Percentiles rank a stretch among this genome's conserved stretches.
Evolutionary conservation across 202 grass and related monocot genomes (phyloP).

Genomic region (Panicum hallii): DNA sequence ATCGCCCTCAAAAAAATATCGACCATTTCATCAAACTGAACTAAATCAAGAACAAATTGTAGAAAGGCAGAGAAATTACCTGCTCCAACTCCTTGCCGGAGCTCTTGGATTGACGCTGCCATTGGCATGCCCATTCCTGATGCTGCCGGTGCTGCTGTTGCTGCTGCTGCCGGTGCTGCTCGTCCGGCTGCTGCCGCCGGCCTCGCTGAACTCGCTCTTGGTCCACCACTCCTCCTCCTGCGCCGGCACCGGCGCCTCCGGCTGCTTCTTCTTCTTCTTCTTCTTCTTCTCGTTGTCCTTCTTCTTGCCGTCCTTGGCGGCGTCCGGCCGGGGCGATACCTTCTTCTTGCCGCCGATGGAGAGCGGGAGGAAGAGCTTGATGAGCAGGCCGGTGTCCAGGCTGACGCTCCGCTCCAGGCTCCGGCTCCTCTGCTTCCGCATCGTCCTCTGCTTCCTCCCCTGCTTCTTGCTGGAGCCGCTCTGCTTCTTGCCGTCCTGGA

Average conservation of each 20-base stretch:
- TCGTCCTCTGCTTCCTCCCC: slow-evolving; percentile 45
- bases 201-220: slow-evolving; percentile 70
- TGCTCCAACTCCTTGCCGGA: slow-evolving; percentile 49
- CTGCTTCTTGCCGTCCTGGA: slow-evolving; percentile 37
- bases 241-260: neutral
- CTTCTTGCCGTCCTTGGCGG: slow-evolving; percentile 11
- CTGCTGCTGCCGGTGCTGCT: slow-evolving; percentile 62
- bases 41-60: neutral
- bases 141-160: slow-evolving; percentile 38
- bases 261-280: neutral
- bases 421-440: slow-evolving; percentile 48
- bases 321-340: slow-evolving; percentile 60
- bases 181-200: slow-evolving; percentile 62
- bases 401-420: slow-evolving; percentile 63
- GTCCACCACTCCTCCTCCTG: slow-evolving; percentile 63
- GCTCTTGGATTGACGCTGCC: slow-evolving; percentile 9
- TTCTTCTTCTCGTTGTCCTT: neutral
- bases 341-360: slow-evolving; percentile 62
- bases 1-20: no score
- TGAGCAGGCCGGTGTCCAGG: slow-evolving; percentile 68
- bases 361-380: slow-evolving; percentile 72
- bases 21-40: neutral
- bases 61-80: slow-evolving; percentile 20
- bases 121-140: slow-evolving; percentile 25
- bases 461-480: slow-evolving; percentile 19